Conservation (phyloP, 2,329 filamentous ascomycete genomes). For the Ophiostoma populinum region DNA sequence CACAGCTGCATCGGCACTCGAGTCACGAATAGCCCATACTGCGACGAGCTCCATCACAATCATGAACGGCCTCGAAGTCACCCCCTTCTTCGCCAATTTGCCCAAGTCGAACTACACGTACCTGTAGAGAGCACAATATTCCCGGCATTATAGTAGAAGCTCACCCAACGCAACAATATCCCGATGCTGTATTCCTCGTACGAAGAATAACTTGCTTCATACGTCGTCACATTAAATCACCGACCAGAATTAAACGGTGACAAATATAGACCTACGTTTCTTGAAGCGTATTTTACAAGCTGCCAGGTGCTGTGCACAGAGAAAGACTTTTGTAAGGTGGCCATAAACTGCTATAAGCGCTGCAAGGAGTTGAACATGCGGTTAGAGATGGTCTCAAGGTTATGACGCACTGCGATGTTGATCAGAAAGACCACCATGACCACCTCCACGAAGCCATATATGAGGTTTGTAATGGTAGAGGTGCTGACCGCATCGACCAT, state of each 20-base stretch:
- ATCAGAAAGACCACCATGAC: conserved; percentile 1
- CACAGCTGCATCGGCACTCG: background rate
- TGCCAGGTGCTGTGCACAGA: background rate
- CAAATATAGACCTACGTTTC: background rate
- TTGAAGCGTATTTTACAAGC: background rate
- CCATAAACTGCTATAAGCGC: background rate
- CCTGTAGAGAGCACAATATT: background rate
- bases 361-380: background rate
- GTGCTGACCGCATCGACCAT: conserved; percentile 1
- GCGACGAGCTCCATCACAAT: too few relatives aligned
- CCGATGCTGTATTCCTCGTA: background rate
- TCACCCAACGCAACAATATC: conserved; percentile 1
- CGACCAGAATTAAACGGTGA: background rate
- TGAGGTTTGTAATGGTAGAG: background rate
- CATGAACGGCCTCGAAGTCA: background rate
- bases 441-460: background rate
- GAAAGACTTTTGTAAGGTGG: background rate
- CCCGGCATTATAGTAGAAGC: background rate
- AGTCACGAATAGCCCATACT: too few relatives aligned
- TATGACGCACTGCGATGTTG: background rate
- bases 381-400: background rate
- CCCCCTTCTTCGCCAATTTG: background rate
- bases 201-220: background rate
- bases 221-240: background rate
- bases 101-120: conserved; percentile 1